phyloP scores from a whole-genome alignment of 805 yeast species.

The Cyberlindnera lachancei region DNA sequence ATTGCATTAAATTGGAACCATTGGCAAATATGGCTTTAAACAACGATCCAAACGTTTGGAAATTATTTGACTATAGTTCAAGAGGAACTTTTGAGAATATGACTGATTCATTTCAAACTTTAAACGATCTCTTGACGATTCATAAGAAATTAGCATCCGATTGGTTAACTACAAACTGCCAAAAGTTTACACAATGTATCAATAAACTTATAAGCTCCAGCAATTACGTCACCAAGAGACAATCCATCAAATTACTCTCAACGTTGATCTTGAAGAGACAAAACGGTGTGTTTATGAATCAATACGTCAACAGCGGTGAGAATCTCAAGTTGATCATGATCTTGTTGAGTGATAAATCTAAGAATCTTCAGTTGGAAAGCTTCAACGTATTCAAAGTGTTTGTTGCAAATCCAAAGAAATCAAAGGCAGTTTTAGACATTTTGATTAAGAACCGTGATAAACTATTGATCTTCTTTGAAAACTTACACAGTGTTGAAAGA shows the following conservation, averaged over 20 bases:
- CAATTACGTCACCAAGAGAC: conserved; percentile 90
- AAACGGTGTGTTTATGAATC: conserved; percentile 64
- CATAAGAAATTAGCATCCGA: conserved; percentile 67
- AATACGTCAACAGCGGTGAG: conserved; percentile 72
- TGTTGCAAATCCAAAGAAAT: conserved; percentile 91
- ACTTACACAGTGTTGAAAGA: conserved; percentile 51
- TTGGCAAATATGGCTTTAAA: conserved; percentile 53
- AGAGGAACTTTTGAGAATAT: conserved; percentile 80
- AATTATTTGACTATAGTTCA: conserved; percentile 70
- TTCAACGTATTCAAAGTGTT: conserved; percentile 91
- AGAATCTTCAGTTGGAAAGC: conserved; percentile 83
- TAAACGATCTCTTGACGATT: conserved; percentile 57
- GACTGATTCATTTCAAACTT: conserved; percentile 79
- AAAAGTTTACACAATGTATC: conserved; percentile 50
- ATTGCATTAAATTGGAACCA: conserved; percentile 73
- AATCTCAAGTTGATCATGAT: conserved; percentile 85
- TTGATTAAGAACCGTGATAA: conserved; percentile 77
- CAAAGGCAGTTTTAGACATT: conserved; percentile 73
- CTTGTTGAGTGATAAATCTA: conserved; percentile 78
- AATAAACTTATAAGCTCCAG: conserved; percentile 66
- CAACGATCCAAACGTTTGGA: conserved; percentile 65
- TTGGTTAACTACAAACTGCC: conserved; percentile 53
- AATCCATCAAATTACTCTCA: conserved; percentile 69
- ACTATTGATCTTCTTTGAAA: conserved; percentile 59
- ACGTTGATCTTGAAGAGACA: conserved; percentile 64